Percentiles rank a stretch among this genome's conserved stretches.
Conservation (phyloP, 306 rosid species). For the Urtica urens region DNA sequence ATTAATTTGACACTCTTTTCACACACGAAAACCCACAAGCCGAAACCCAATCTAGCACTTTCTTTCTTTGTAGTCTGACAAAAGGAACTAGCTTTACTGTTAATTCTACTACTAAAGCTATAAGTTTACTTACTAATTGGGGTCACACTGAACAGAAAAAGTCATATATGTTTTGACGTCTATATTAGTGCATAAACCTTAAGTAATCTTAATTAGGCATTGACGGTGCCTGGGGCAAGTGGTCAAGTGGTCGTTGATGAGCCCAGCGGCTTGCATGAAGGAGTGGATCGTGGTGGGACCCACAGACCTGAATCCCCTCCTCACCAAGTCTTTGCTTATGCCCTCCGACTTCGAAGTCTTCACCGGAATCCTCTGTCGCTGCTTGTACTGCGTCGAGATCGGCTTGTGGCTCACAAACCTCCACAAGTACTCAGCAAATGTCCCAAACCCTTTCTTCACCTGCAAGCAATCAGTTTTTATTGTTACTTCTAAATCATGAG, state of each 20-base stretch:
- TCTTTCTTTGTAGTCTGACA: constrained; percentile 4
- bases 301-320: constrained; percentile 53
- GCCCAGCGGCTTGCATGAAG: constrained; percentile 74
- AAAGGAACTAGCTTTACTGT: constrained; percentile 3
- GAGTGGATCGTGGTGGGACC: constrained; percentile 77
- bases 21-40: constrained; percentile 1
- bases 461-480: constrained; percentile 11
- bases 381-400: constrained; percentile 59
- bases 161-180: background rate
- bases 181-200: background rate
- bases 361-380: constrained; percentile 67
- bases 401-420: constrained; percentile 67
- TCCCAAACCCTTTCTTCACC: constrained; percentile 48
- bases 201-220: constrained; percentile 9
- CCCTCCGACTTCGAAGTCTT: constrained; percentile 78
- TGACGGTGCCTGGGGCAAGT: constrained; percentile 66
- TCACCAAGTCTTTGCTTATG: constrained; percentile 78
- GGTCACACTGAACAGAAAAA: constrained; percentile 9
- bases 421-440: constrained; percentile 69
- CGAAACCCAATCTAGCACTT: background rate
- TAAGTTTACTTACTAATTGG: constrained; percentile 14
- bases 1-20: background rate
- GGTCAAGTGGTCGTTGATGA: constrained; percentile 72
- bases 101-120: background rate
- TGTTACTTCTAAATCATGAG: no score